These are phyloP conservation scores for Mortierella alpina DNA, from an alignment of 192 early-diverging fungal genomes.

Conservation along the genomic window DNA sequence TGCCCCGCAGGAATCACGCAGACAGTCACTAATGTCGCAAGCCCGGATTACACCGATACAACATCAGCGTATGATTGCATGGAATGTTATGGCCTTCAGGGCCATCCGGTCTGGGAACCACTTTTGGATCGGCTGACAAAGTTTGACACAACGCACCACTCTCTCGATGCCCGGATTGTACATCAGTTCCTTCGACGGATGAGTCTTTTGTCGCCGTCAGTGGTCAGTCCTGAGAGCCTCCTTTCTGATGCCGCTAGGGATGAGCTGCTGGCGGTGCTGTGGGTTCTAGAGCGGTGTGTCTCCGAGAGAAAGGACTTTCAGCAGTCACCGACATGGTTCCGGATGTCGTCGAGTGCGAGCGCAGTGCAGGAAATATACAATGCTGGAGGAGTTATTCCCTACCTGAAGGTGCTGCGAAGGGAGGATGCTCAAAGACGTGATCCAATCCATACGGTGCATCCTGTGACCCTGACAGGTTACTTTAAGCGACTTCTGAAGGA, in stretches of 20 bases:
- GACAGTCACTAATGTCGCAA: not conserved
- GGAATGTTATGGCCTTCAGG: conserved; percentile 30
- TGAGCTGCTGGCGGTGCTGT: conserved; percentile 36
- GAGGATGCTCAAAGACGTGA: conserved; percentile 10
- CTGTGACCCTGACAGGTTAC: conserved; percentile 46
- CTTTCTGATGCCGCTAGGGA: conserved; percentile 14
- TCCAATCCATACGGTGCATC: conserved; percentile 27
- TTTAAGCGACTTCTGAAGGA: conserved; percentile 40
- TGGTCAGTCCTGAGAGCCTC: not conserved
- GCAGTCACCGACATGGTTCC: conserved; percentile 52
- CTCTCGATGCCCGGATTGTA: conserved; percentile 29
- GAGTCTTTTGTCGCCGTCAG: conserved; percentile 6
- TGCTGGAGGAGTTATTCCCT: conserved; percentile 31
- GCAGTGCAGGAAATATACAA: conserved; percentile 25
- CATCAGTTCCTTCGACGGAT: conserved; percentile 43
- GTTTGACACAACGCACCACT: conserved; percentile 44
- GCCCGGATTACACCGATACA: not conserved
- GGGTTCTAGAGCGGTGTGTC: conserved; percentile 43
- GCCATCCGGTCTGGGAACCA: conserved; percentile 42
- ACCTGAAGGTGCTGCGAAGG: conserved; percentile 22
- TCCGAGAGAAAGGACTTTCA: conserved; percentile 26
- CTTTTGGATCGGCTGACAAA: conserved; percentile 42
- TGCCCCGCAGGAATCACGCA: no score
- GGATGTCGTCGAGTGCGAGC: conserved; percentile 41
- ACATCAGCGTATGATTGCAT: conserved; percentile 34